Evolutionary conservation across 345 rosid species (phyloP), one percentile per base, ranked within the genome.

Genomic region (Trapa incisa): DNA sequence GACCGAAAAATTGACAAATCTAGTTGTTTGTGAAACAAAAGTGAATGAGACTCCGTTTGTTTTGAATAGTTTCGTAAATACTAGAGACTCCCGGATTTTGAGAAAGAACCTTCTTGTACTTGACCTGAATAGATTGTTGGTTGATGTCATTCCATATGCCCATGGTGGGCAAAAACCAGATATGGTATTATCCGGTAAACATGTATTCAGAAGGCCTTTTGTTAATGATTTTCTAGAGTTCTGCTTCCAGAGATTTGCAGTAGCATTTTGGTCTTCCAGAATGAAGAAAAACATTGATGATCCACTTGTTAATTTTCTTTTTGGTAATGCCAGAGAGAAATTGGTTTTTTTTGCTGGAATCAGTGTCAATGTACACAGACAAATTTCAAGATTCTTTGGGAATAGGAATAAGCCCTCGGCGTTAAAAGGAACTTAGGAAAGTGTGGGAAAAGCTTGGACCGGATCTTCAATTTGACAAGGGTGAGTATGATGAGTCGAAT

Each of bases 191-290:
- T 76, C 85, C 65, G 42, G 65, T 47, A 83, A 80, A 79, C 77
- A 85, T 84, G 97, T 87, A 71, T 94, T 83, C 77, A 84, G 58
- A 78, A 83, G 97, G 78, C 99, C 95, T 13, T 85, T 81, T 70
- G 79, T 79, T 74, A 69, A 71, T 65, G 83, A 78, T 65, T 94
- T 94, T 71, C 76, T 94, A 6, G 73, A 75, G 52, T 87, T 91
- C 71, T 94, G 93, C 91, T 86, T 91, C 79, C 78, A 84, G 77
- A 91, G 79, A 69, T 91, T 91, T 76, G 77, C 81, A 70, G 91
- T 91, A 52, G 97, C 82, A 68, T 72, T 94, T 75, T 94, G 99
- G 96, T 88, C 99, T 29, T 94, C 97, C 41, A 86, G 96, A 77
- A 67, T 66, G 53, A 67, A 72, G 97, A 76, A 68, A 71, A 85